These are phyloP conservation scores for Gnaphalium uliginosum DNA, from an alignment of 129 eudicot genomes.

Conservation along the genomic window DNA sequence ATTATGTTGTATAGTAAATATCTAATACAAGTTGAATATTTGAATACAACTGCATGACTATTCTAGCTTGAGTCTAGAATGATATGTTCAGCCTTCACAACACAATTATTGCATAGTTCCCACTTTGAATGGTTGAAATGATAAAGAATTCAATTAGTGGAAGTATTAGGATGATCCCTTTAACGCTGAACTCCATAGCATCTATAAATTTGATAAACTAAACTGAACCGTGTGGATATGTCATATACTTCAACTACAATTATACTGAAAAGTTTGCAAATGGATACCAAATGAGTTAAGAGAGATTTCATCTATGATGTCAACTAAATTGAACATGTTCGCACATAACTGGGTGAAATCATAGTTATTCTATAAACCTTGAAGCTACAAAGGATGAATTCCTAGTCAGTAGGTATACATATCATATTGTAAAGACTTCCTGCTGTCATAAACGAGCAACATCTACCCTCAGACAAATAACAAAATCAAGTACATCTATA, in stretches of 20 bases:
- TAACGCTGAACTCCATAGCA: not conserved
- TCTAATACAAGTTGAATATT: constrained; percentile 15
- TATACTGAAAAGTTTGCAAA: not conserved
- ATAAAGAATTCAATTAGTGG: constrained; percentile 7
- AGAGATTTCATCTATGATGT: not conserved
- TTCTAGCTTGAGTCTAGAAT: constrained; percentile 10
- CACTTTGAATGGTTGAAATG: not conserved
- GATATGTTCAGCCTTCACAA: constrained; percentile 16
- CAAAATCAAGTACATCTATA: constrained; percentile 18
- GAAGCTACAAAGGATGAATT: constrained; percentile 1
- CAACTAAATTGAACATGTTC: constrained; percentile 8
- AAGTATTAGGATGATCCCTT: not conserved
- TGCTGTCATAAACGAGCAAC: constrained; percentile 1
- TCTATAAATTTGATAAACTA: not conserved
- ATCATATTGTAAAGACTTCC: not conserved
- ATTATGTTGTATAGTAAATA: not conserved
- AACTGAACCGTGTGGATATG: not conserved
- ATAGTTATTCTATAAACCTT: constrained; percentile 1
- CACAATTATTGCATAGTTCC: constrained; percentile 13
- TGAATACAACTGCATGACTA: constrained; percentile 1
- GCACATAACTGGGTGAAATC: not conserved
- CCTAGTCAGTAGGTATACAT: not conserved
- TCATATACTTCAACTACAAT: not conserved
- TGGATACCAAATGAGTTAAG: not conserved
- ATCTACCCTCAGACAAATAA: constrained; percentile 19